Base-by-base conservation (phyloP, 306 rosid species). In the Lupinus albus region DNA sequence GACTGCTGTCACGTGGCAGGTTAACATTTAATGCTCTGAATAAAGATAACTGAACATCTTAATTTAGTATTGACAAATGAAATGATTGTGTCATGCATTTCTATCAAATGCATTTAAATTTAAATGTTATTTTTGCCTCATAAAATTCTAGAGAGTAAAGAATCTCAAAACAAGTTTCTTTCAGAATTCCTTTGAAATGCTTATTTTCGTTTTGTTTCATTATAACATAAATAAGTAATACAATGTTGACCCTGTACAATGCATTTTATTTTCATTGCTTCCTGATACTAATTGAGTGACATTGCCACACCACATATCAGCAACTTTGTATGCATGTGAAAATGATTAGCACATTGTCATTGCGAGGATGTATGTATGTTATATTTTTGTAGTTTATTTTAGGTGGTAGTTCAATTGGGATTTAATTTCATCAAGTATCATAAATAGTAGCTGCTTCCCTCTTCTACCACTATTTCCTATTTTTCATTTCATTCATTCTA, bases 11-110 rank as follows among this genome's bases (percentile, higher is more conserved):
- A 21, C 13, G 47, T 21, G 41, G 49, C 41, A n/a, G 35, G 48
- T 72, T 61, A 49, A 10, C 16, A 44, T 60, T 53, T 41, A 15
- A 69, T 32, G 61, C 60, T 51, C 51, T 59, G 65, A 67, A 48
- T 69, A 53, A 17, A 54, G 61, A 35, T 35, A 64, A 32, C 13
- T 49, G 59, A 75, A 28, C n/a, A 67, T 67, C 0, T 16, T 68
- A 25, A 15, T 13, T 21, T 36, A 41, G 59, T 55, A 9, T 10
- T 60, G 17, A 25, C 14, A 39, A 74, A 57, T 35, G 21, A 45
- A 66, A 63, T 54, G 41, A 46, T 74, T 35, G 38, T 28, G 42
- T 38, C 32, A 49, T 47, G 59, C 47, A 59, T 16, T 18, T 47
- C 12, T 58, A 48, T 39, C 38, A n/a, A 47, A 47, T 59, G 28